phyloP scores from a whole-genome alignment of 257 asterid species.

The Solanum pinnatisectum region DNA sequence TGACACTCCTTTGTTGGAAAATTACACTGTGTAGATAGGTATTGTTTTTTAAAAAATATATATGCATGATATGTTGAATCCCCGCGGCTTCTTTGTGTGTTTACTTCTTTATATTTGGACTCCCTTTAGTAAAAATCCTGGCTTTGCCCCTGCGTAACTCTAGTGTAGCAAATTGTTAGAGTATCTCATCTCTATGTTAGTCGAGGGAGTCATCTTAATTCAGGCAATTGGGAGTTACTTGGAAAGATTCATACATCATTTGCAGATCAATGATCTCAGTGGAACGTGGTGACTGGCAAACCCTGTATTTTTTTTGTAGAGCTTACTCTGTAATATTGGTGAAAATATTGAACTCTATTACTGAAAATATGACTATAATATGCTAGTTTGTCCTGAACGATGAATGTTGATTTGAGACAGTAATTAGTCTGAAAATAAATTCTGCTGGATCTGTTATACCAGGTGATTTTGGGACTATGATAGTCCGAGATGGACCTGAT shows the following conservation, averaged over 20 bases:
- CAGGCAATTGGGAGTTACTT: not conserved
- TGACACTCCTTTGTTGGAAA: not conserved
- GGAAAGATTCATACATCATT: not conserved
- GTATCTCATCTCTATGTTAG: not conserved
- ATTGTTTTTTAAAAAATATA: not conserved
- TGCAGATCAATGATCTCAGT: not conserved
- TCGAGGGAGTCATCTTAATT: not conserved
- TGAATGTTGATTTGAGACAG: not conserved
- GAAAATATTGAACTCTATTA: not conserved
- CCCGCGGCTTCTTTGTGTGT: not conserved
- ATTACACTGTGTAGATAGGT: not conserved
- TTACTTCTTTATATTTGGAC: not conserved
- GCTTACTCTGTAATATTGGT: not conserved
- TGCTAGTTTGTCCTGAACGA: not conserved
- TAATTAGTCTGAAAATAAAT: not conserved
- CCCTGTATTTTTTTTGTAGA: not conserved
- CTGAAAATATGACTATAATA: not conserved
- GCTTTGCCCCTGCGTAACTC: not conserved
- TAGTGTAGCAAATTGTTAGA: not conserved
- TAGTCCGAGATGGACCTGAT: slow-evolving; percentile 54
- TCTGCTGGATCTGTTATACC: slow-evolving; percentile 9
- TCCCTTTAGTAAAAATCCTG: not conserved
- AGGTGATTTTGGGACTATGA: slow-evolving; percentile 89
- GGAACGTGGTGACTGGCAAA: not conserved
- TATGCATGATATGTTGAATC: not conserved